These are phyloP conservation scores for Phytopythium litorale DNA, from an alignment of 352 stramenopile species.

Conservation along the genomic window DNA sequence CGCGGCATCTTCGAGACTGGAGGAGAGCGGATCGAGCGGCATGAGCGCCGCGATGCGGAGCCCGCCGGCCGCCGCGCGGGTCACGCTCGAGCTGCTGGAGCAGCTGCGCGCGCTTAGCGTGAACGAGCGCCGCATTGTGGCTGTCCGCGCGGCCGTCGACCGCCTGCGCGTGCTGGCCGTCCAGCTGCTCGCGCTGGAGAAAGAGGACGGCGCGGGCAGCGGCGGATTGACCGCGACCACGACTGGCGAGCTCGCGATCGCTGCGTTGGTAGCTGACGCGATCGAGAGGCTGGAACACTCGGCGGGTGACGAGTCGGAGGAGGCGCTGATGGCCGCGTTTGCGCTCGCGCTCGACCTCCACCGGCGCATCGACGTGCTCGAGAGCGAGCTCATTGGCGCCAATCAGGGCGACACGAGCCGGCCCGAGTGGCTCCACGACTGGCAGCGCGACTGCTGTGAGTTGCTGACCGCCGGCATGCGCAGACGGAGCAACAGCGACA, in stretches of 20 bases:
- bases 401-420: neutral
- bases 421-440: neutral
- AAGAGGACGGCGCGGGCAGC: neutral
- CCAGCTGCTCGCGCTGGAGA: neutral
- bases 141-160: constrained; percentile 1
- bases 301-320: neutral
- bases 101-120: neutral
- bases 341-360: neutral
- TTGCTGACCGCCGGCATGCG: neutral
- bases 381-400: neutral
- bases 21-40: neutral
- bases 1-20: too few relatives aligned
- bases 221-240: neutral
- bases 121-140: neutral
- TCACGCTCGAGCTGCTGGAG: constrained; percentile 7
- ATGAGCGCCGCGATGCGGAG: neutral
- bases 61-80: constrained; percentile 3
- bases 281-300: neutral
- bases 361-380: neutral
- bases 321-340: neutral
- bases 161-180: constrained; percentile 1
- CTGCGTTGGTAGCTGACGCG: neutral
- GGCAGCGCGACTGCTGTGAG: constrained; percentile 3
- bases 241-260: neutral
- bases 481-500: neutral